Base-by-base conservation (phyloP, 192 early-diverging fungal species). In the Coemansia sp. region DNA sequence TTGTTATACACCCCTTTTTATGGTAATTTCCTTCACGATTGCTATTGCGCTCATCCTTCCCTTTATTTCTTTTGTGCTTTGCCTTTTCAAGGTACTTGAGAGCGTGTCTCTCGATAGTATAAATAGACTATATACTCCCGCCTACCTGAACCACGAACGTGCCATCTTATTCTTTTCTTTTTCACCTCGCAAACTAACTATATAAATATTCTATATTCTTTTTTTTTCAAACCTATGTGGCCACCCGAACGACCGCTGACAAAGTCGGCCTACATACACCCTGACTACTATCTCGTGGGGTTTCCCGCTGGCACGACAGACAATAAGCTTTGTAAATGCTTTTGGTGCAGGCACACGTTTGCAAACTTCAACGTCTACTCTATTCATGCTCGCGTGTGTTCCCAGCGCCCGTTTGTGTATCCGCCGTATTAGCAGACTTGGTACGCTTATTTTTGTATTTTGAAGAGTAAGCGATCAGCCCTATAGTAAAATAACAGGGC, bases 321-420 rank as follows among this genome's bases (percentile, higher is more conserved):
- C 35, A 37, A 45, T 10, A 53, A 67, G 24, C 37, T 75, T 22
- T 75, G 59, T 49, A 64, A 69, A 35, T 75, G 74, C 24, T 70
- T 75, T 63, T 75, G 74, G 74, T 75, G 74, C 53, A 40, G 27
- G 7, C 30, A 67, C 15, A 58, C 65, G 1, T 75, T 56, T 39
- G 40, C 59, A 16, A 59, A 56, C 40, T 67, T 65, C 20, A 62
- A 65, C 7, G 12, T 52, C 2, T 75, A 75, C 47, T 60, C 63
- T 1, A 20, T 34, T n/a, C 74, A 75, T 38, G 68, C 68, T 15
- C 74, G 59, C 20, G 18, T 49, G 10, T 75, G 74, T 64, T 27
- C 56, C 32, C 35, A 69, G 27, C 67, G 74, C 6, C 74, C 74
- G 24, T 75, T 70, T 35, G 68, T 69, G 18, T 24, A 73, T 61